phyloP scores from a whole-genome alignment of 345 rosid genomes.

The Salix exigua region DNA sequence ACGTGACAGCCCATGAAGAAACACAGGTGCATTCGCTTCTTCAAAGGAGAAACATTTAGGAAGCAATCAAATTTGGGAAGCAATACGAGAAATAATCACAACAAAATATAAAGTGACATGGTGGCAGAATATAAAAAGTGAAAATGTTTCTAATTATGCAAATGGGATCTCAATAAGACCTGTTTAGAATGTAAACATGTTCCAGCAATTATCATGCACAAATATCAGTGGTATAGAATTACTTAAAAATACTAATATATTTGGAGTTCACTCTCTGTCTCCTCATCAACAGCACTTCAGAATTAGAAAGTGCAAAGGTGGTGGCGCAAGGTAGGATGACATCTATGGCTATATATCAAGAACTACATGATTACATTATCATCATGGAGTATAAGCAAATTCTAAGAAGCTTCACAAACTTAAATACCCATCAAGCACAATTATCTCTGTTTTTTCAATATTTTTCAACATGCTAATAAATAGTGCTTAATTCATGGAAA shows the following conservation, averaged over 20 bases:
- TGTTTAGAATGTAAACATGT: background rate
- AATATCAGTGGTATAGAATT: background rate
- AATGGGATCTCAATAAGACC: background rate
- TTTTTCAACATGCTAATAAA: background rate
- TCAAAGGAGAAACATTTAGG: background rate
- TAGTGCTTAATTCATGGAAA: background rate
- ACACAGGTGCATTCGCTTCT: background rate
- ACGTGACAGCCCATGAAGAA: background rate
- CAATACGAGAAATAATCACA: background rate
- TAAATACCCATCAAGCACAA: background rate
- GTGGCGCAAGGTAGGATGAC: background rate
- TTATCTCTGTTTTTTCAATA: background rate
- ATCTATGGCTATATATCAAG: background rate
- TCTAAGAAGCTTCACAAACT: background rate
- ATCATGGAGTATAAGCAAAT: background rate
- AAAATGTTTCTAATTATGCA: background rate
- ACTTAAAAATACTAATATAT: background rate
- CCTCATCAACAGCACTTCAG: background rate
- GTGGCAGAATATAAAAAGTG: background rate
- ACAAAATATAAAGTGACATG: background rate
- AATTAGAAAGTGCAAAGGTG: background rate
- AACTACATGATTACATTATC: background rate
- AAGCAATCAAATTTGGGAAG: background rate
- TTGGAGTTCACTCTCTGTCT: background rate
- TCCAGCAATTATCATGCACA: background rate